Evolutionary conservation across 1,284 basidiomycete species (phyloP), one percentile per base, ranked within the genome.

Genomic region (Cryptococcus floricola): DNA sequence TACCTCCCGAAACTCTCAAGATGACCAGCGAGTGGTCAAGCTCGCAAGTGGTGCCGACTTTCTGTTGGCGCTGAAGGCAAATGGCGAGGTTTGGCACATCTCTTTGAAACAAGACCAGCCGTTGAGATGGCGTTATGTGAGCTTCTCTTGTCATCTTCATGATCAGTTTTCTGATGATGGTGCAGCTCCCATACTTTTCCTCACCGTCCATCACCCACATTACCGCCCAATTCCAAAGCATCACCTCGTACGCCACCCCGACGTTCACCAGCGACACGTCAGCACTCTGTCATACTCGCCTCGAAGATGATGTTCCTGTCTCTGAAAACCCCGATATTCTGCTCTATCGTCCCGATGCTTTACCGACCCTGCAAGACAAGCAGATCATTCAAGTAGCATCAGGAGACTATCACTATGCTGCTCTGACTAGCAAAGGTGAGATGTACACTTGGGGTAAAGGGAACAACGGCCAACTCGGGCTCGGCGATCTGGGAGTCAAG

Each of bases 401-500:
- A 47, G 93, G 93, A 5, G 91, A 96, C 74, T 94, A 92, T 73
- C 92, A 96, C 77, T 86, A 80, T 66, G 88, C 86, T 27, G 91
- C 93, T 0, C 80, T 96, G 59, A 92, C 90, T 1, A 80, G 83
- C 42, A 75, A 80, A 27, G 93, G 92, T 13, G 83, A 86, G 63
- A 79, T 95, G 25, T 79, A 87, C 42, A 88, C 90, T 6, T 97
- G 92, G 91, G 93, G 93, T 14, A 67, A 78, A 42, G 90, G 86
- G 71, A 86, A 84, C 19, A 74, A 78, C 34, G 91, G 92, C 23
- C 91, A 91, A 3, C 79, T 94, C 39, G 92, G 92, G 1, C 80
- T 93, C 2, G 91, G 90, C 14, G 44, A 44, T 13, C 18, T 39
- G 25, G 50, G 44, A 50, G 39, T 42, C 37, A 44, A 13, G 39